A percentile compares a stretch with the other conserved stretches of the same genome.
These are phyloP conservation scores for Termitomyces sp. DNA, from an alignment of 768 basidiomycete genomes.

Conservation along the genomic window DNA sequence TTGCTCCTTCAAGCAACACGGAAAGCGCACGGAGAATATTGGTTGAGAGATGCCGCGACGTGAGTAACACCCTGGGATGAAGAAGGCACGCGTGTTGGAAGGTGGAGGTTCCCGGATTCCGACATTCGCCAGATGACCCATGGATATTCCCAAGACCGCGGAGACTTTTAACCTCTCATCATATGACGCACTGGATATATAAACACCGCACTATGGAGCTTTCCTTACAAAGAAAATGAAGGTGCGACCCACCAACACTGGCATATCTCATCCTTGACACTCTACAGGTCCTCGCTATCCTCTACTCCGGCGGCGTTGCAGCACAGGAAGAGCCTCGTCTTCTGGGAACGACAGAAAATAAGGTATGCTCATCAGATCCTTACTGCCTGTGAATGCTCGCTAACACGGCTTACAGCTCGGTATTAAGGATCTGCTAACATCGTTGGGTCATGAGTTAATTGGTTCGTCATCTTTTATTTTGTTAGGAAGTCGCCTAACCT, in stretches of 20 bases:
- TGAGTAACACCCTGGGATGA: not conserved
- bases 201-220: not conserved
- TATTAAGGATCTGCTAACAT: constrained; percentile 59
- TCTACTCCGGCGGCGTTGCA: constrained; percentile 63
- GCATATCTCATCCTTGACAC: not conserved
- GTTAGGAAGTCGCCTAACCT: not conserved
- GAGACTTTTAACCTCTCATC: not conserved
- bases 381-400: not conserved
- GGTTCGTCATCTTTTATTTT: constrained; percentile 32
- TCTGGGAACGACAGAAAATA: constrained; percentile 76
- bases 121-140: constrained; percentile 5
- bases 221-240: constrained; percentile 29
- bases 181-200: constrained; percentile 7
- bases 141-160: not conserved
- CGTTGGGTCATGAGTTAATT: constrained; percentile 69
- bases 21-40: constrained; percentile 5
- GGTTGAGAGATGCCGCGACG: not conserved
- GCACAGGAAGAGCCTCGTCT: constrained; percentile 69
- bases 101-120: not conserved
- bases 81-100: constrained; percentile 10
- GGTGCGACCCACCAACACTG: constrained; percentile 18
- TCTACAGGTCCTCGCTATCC: constrained; percentile 61
- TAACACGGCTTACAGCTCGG: constrained; percentile 48
- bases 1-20: not conserved
- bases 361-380: constrained; percentile 31